Conservation (phyloP, 768 basidiomycete genomes). For the Calvatia gigantea region DNA sequence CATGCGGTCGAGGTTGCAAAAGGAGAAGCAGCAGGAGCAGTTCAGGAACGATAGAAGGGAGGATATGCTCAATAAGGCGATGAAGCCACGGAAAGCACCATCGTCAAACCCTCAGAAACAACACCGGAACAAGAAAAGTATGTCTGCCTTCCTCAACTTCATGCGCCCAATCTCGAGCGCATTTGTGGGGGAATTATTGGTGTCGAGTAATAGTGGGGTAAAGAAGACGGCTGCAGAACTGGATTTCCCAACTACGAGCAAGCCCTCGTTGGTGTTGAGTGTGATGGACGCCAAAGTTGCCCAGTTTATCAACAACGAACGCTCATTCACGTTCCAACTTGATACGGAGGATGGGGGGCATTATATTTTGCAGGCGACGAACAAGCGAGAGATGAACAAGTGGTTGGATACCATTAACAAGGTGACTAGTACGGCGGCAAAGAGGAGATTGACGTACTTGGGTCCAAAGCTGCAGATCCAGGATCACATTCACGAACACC, state of each 20-base stretch:
- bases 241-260: slow-evolving; percentile 69
- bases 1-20: slow-evolving; percentile 63
- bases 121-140: slow-evolving; percentile 85
- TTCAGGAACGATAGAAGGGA: slow-evolving; percentile 68
- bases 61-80: slow-evolving; percentile 71
- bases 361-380: slow-evolving; percentile 73
- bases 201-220: slow-evolving; percentile 25
- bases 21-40: slow-evolving; percentile 77
- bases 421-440: slow-evolving; percentile 69
- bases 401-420: slow-evolving; percentile 77
- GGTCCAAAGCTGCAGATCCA: slow-evolving; percentile 73
- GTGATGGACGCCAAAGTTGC: slow-evolving; percentile 69
- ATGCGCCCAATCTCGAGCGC: slow-evolving; percentile 90
- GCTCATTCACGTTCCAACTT: slow-evolving; percentile 80
- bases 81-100: slow-evolving; percentile 54
- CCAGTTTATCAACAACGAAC: slow-evolving; percentile 73
- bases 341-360: slow-evolving; percentile 87
- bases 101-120: slow-evolving; percentile 56
- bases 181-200: slow-evolving; percentile 62
- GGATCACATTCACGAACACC: slow-evolving; percentile 68
- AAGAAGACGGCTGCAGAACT: slow-evolving; percentile 70
- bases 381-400: slow-evolving; percentile 64
- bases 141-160: slow-evolving; percentile 80
- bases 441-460: slow-evolving; percentile 77
- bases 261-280: slow-evolving; percentile 73